phyloP scores from a whole-genome alignment of 2,329 filamentous ascomycete species.

The Epichloe glyceriae region DNA sequence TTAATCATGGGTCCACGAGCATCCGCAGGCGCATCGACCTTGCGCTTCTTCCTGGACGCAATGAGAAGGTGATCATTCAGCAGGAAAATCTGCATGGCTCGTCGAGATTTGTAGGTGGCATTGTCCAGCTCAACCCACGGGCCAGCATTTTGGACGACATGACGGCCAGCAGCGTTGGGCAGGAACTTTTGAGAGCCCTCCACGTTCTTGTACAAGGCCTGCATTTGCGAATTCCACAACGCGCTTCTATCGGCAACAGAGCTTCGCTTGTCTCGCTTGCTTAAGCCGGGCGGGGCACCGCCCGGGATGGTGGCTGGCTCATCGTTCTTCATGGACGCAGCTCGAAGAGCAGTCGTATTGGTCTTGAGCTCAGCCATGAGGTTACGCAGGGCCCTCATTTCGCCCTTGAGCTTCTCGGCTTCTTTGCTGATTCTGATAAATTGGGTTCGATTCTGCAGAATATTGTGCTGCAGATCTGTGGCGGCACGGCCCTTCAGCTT shows the following conservation, averaged over 20 bases:
- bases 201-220: slow-evolving; percentile 86
- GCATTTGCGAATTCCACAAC: slow-evolving; percentile 56
- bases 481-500: slow-evolving; percentile 68
- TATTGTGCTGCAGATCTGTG: slow-evolving; percentile 80
- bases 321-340: slow-evolving; percentile 40
- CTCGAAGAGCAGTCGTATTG: slow-evolving; percentile 54
- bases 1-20: slow-evolving; percentile 50
- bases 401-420: slow-evolving; percentile 90
- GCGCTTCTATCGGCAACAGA: slow-evolving; percentile 63
- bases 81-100: slow-evolving; percentile 82
- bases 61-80: slow-evolving; percentile 91
- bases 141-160: slow-evolving; percentile 85
- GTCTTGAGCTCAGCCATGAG: slow-evolving; percentile 87
- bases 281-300: slow-evolving; percentile 40
- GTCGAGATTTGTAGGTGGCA: slow-evolving; percentile 86
- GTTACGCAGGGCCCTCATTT: slow-evolving; percentile 83
- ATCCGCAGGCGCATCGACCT: slow-evolving; percentile 50
- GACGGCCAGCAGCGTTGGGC: slow-evolving; percentile 78
- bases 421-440: slow-evolving; percentile 99
- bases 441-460: slow-evolving; percentile 92
- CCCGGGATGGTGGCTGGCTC: slow-evolving; percentile 35
- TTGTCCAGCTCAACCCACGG: slow-evolving; percentile 95
- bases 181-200: slow-evolving; percentile 96
- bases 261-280: slow-evolving; percentile 71
- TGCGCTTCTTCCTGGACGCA: slow-evolving; percentile 85